Evolutionary conservation across 768 basidiomycete genomes (phyloP), one percentile per base, ranked within the genome.

Genomic region (Russula compacta): DNA sequence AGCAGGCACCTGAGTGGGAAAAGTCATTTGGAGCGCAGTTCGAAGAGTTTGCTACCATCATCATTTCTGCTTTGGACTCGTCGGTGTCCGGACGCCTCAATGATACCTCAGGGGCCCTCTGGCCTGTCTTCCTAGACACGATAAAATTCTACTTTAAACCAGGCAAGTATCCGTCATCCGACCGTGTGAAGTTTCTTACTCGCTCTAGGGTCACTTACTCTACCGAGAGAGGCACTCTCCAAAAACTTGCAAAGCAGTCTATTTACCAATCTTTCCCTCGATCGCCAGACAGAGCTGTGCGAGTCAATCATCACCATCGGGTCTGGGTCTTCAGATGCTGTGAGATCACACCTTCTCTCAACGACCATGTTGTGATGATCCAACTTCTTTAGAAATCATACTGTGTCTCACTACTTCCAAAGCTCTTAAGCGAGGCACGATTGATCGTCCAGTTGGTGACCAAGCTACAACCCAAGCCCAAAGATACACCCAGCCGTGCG

Each of bases 201-300:
- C 46, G 36, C 29, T 46, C 63, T 15, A 86, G 84, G 75, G 17
- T 69, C 74, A 1, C 66, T 74, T n/a, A 42, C 72, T 12, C 36
- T 73, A 5, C 71, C 77, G 3, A 79, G 79, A 46, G 65, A 67
- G 15, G 71, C 76, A 1, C 70, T 87, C 12, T 69, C 76, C 3
- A 72, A 73, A 24, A 73, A 76, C 3, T 69, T 91, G 19, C 76
- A 81, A 66, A 71, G 73, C 24, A 84, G 82, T 3, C 71, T 92
- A 2, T 89, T 89, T 67, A 68, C 67, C 3, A 72, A 70, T 40
- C 73, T 95, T 42, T 74, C 71, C 12, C 66, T 77, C 15, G 80
- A 83, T 29, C 82, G 78, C 40, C 81, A 84, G 67, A 69, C 81
- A 2, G 77, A 81, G 55, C 66, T 89, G 2, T 83, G 83, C 62